phyloP scores from a whole-genome alignment of 2,329 filamentous ascomycete genomes.

The Fusarium duplospermum region DNA sequence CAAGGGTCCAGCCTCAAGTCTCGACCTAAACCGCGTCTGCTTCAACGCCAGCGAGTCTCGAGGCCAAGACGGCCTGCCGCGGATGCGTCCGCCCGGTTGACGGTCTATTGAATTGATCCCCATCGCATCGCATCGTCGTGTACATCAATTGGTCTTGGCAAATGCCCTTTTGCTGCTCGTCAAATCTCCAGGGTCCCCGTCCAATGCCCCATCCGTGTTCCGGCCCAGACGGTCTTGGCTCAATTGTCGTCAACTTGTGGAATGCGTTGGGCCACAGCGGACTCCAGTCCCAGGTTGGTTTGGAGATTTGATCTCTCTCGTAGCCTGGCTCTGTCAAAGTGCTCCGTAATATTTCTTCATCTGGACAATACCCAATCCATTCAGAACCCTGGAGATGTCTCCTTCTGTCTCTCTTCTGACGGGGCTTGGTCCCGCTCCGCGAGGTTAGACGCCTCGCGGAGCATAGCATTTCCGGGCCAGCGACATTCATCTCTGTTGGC shows the following conservation, averaged over 20 bases:
- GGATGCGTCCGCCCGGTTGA: background rate
- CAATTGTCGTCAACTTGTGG: slow-evolving; percentile 11
- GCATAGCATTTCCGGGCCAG: slow-evolving; percentile 15
- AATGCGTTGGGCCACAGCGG: slow-evolving; percentile 23
- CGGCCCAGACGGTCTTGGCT: slow-evolving; percentile 12
- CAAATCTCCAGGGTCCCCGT: slow-evolving; percentile 9
- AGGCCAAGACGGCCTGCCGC: slow-evolving; percentile 1
- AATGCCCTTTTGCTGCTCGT: background rate
- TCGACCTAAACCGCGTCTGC: slow-evolving; percentile 19
- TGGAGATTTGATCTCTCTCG: background rate
- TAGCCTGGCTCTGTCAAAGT: background rate
- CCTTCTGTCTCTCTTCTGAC: background rate
- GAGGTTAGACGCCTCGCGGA: slow-evolving; percentile 8
- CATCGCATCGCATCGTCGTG: background rate
- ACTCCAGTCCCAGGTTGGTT: slow-evolving; percentile 7
- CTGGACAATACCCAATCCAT: slow-evolving; percentile 1
- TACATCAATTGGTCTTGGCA: slow-evolving; percentile 17
- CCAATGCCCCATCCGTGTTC: background rate
- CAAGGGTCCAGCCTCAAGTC: slow-evolving; percentile 11
- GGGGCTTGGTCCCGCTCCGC: slow-evolving; percentile 1
- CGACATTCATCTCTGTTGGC: slow-evolving; percentile 17
- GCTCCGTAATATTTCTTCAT: background rate
- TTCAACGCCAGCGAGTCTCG: background rate
- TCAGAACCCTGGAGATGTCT: slow-evolving; percentile 1
- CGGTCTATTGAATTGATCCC: background rate